Evolutionary conservation across 768 basidiomycete species (phyloP), one percentile per base, ranked within the genome.

Genomic region (Galerina sulciceps): DNA sequence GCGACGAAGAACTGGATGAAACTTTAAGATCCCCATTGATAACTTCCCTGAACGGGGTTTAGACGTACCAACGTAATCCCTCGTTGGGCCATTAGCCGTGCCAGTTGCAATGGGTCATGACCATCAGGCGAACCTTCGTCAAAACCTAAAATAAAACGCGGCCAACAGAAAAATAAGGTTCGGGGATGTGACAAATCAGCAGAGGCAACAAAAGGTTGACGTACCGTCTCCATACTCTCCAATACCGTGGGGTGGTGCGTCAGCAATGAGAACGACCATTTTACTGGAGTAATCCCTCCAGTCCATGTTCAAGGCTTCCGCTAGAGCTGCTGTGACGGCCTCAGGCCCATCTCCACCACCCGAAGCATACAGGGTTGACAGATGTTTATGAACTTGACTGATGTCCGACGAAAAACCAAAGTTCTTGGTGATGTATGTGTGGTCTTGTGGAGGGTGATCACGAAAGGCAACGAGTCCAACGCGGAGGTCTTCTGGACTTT

Each of bases 361-460:
- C 10, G 89, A 90, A 31, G 94, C 94, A 75, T 94, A 95, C 62
- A 96, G 77, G 15, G 83, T 81, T 44, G 91, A 89, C 41, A 99
- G 80, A 71, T 95, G 85, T 65, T 82, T 87, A 66, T 96, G 91
- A 20, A 98, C 91, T 69, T 91, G 84, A 66, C 84, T 81, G 64
- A 96, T 95, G 70, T 96, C 91, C 10, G 93, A 93, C 20, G 95
- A 91, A 76, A 99, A 98, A 2, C 92, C 93, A 81, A 95, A 94
- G 71, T 91, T 95, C 79, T 91, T 94, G 68, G 89, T 89, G 61
- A 99, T 79, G 71, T 95, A 99, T 55, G 94, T 95, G 67, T 93
- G 93, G 71, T 99, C 96, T 77, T 99, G 96, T 14, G 96, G 96
- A 22, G 96, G 96, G 70, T 99, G 94, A 77, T 99, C 96, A 60